phyloP scores from a whole-genome alignment of 371 early-diverging fungal species.

The Mortierella polycephala region DNA sequence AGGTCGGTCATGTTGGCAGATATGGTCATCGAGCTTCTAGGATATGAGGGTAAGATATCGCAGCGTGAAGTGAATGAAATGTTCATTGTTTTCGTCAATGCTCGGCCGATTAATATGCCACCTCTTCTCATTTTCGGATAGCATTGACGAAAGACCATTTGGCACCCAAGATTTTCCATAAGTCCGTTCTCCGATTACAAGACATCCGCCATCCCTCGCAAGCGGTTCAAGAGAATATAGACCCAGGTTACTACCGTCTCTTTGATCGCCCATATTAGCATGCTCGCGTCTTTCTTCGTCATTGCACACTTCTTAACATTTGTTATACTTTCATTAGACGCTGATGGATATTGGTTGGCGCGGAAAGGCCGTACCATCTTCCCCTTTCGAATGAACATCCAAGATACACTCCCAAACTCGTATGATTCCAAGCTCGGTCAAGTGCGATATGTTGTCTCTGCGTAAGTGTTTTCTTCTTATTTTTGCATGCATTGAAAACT shows the following conservation, averaged over 20 bases:
- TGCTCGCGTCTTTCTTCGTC: too few species aligned
- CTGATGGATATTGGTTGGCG: slow-evolving; percentile 53
- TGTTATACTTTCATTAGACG: slow-evolving; percentile 23
- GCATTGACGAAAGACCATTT: slow-evolving; percentile 44
- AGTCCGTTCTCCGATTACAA: slow-evolving; percentile 41
- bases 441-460: slow-evolving; percentile 46
- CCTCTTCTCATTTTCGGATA: background rate
- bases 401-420: slow-evolving; percentile 48
- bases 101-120: background rate
- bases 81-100: background rate
- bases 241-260: slow-evolving; percentile 26
- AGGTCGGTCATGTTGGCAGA: slow-evolving; percentile 42
- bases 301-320: background rate
- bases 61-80: background rate
- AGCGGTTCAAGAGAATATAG: slow-evolving; percentile 44
- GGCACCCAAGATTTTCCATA: slow-evolving; percentile 40
- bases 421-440: slow-evolving; percentile 53
- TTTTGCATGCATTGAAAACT: background rate
- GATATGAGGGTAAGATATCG: slow-evolving; percentile 37
- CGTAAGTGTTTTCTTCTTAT: slow-evolving; percentile 23
- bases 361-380: slow-evolving; percentile 50
- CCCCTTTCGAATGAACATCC: slow-evolving; percentile 47
- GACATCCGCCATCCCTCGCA: slow-evolving; percentile 47
- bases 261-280: background rate
- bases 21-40: slow-evolving; percentile 43